Percentiles rank a stretch among this genome's conserved stretches.
These are phyloP conservation scores for Jamesozyma spencerorum DNA, from an alignment of 805 yeast species.

Conservation along the genomic window DNA sequence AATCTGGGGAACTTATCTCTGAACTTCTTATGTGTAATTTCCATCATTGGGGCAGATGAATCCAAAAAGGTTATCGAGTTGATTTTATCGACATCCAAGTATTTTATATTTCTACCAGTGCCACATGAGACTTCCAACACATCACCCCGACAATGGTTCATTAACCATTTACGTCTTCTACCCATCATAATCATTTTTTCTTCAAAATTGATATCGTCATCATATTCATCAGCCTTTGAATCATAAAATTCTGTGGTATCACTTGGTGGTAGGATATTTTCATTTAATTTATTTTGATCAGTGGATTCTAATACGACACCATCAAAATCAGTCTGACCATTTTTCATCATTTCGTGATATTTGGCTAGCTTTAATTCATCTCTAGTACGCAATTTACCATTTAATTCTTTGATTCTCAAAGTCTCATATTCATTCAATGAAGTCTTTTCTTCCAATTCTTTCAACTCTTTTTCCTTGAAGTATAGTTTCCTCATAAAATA, in stretches of 20 bases:
- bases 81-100: slow-evolving; percentile 49
- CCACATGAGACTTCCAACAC: slow-evolving; percentile 93
- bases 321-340: slow-evolving; percentile 28
- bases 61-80: slow-evolving; percentile 78
- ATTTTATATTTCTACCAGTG: slow-evolving; percentile 86
- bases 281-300: slow-evolving; percentile 29
- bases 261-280: slow-evolving; percentile 50
- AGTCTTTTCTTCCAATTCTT: slow-evolving; percentile 33
- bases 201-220: slow-evolving; percentile 59
- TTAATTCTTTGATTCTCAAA: slow-evolving; percentile 50
- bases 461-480: slow-evolving; percentile 53
- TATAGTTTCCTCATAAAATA: slow-evolving; percentile 59
- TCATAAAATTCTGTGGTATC: slow-evolving; percentile 81
- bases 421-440: slow-evolving; percentile 49
- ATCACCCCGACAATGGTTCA: slow-evolving; percentile 75
- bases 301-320: slow-evolving; percentile 22
- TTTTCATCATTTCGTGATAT: slow-evolving; percentile 44
- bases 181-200: slow-evolving; percentile 39
- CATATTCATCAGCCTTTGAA: slow-evolving; percentile 69
- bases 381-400: slow-evolving; percentile 52
- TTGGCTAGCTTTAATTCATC: slow-evolving; percentile 52
- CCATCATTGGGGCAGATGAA: slow-evolving; percentile 79
- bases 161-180: slow-evolving; percentile 65
- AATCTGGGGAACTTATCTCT: slow-evolving; percentile 55
- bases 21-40: slow-evolving; percentile 66